Base-by-base conservation (phyloP, 768 basidiomycete genomes). In the Podaxis pistillaris region DNA sequence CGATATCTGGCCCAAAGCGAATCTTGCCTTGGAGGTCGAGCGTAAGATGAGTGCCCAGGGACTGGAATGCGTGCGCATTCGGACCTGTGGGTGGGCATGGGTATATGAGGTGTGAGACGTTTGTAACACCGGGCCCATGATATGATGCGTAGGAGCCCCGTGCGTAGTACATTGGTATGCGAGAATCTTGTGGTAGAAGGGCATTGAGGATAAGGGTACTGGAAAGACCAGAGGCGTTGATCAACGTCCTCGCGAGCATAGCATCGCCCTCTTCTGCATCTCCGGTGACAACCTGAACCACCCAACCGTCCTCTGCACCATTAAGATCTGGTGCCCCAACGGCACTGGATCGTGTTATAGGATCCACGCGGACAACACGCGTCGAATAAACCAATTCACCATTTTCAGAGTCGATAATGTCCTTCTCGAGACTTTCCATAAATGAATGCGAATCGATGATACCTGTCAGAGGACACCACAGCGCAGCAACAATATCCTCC, bases 41-140 rank as follows among this genome's bases (percentile, higher is more conserved):
- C 28, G 94, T 94, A 26, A 98, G 79, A 75, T 98, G 97, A 11
- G 94, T 96, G 2, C 97, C 96, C 6, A 98, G 81, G 2, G 91
- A 91, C 63, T 92, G 88, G 70, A 96, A 91, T 6, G 85, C 81
- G 56, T 89, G 82, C 3, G 76, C 80, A 62, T 79, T 81, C 41
- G 78, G 78, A 8, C 83, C 84, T 9, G 81, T 83, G 58, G 86
- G 81, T 3, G 96, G 95, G 65, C 92, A 95, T 2, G 96, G 96
- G 75, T 99, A 98, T 69, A 99, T 86, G 63, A 99, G 84, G 66
- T 87, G 88, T 3, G 81, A 81, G 60, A 97, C 79, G 12, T 80
- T 72, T 13, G 80, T 75, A 46, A 89, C 79, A 0, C 94, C 94
- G 0, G 88, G 87, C 5, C 96, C 95, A 53, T 82, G 81, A 74